Percentiles rank a stretch among this genome's conserved stretches.
Evolutionary conservation across 306 rosid genomes (phyloP).

Genomic region (Ormosia semicastrata): DNA sequence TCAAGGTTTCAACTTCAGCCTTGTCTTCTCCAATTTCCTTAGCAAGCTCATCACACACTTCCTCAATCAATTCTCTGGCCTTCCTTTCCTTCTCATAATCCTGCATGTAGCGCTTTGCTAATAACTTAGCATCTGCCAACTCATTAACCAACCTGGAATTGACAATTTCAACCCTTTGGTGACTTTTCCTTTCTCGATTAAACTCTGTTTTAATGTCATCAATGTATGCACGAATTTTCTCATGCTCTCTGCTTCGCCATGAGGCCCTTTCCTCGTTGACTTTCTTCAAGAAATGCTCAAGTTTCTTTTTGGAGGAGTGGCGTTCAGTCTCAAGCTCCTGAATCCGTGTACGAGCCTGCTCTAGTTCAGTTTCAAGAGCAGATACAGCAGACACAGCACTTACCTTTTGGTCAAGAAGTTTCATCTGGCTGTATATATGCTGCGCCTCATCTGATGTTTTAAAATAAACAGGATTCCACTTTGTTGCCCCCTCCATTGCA

Average conservation of each 20-base stretch:
- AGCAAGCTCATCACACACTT: constrained; percentile 93
- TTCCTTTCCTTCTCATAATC: constrained; percentile 90
- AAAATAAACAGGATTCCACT: constrained; percentile 84
- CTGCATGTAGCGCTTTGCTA: constrained; percentile 68
- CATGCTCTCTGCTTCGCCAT: constrained; percentile 90
- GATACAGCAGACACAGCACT: constrained; percentile 60
- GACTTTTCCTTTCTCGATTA: constrained; percentile 76
- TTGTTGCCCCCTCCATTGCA: constrained; percentile 88
- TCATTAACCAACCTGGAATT: constrained; percentile 87
- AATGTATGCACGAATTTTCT: constrained; percentile 76
- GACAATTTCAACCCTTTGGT: constrained; percentile 73
- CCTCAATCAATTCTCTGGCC: constrained; percentile 72
- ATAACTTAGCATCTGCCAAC: constrained; percentile 77
- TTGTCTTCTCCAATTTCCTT: constrained; percentile 95
- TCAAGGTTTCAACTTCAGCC: constrained; percentile 74
- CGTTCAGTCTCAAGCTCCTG: constrained; percentile 85
- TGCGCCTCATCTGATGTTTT: constrained; percentile 58
- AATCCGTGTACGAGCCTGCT: constrained; percentile 69
- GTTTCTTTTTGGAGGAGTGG: constrained; percentile 73
- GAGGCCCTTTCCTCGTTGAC: constrained; percentile 74
- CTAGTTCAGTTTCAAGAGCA: constrained; percentile 80
- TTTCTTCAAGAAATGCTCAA: constrained; percentile 78
- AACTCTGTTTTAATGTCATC: constrained; percentile 72
- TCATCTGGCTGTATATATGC: constrained; percentile 57
- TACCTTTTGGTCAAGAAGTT: constrained; percentile 69